A percentile compares a stretch with the other conserved stretches of the same genome.
phyloP scores from a whole-genome alignment of 345 rosid genomes.

The Salix purpurea region DNA sequence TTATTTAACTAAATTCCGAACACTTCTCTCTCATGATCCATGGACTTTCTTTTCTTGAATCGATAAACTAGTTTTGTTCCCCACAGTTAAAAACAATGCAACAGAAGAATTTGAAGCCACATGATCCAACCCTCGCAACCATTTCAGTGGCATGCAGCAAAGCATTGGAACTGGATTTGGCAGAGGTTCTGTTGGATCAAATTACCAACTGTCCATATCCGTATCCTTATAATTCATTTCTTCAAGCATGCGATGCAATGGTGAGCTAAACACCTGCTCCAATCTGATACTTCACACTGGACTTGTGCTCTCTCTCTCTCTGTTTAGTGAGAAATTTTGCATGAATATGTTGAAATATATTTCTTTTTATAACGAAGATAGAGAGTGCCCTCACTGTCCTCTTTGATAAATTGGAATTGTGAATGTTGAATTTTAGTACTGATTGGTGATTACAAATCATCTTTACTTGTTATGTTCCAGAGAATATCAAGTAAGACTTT shows the following conservation, averaged over 20 bases:
- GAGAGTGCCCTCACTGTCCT: neutral
- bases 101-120: constrained; percentile 59
- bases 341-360: neutral
- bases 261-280: constrained; percentile 38
- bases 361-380: neutral
- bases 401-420: neutral
- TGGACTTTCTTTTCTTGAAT: constrained; percentile 4
- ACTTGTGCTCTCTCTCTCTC: neutral
- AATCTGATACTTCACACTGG: neutral
- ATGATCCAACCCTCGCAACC: constrained; percentile 54
- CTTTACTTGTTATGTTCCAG: neutral
- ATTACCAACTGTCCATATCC: constrained; percentile 42
- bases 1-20: neutral
- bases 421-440: neutral
- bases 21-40: neutral
- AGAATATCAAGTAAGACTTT: neutral
- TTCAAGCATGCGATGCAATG: constrained; percentile 57
- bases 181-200: constrained; percentile 64
- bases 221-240: constrained; percentile 57
- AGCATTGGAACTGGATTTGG: constrained; percentile 66
- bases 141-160: constrained; percentile 60
- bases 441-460: neutral
- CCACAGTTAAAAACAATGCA: constrained; percentile 66
- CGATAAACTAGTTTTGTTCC: neutral
- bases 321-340: constrained; percentile 1